Percentiles rank a stretch among this genome's conserved stretches.
These are phyloP conservation scores for Boletus coccyginus DNA, from an alignment of 768 basidiomycete genomes.

Conservation along the genomic window DNA sequence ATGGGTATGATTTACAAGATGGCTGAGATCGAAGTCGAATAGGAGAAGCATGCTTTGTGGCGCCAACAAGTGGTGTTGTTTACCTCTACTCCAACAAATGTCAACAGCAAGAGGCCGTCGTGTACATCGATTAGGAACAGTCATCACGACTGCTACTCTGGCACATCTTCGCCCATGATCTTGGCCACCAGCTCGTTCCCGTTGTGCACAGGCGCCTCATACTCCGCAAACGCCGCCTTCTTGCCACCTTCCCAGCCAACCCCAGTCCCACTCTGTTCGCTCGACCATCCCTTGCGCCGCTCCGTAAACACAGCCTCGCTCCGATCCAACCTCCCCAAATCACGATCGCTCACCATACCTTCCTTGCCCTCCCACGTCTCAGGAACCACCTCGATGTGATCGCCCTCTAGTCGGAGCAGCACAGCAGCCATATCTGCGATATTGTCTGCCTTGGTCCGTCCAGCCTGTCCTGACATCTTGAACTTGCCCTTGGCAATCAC, in stretches of 20 bases:
- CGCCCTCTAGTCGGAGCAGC: slow-evolving; percentile 77
- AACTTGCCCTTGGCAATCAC: slow-evolving; percentile 93
- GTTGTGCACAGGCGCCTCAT: too few species aligned
- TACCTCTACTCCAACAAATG: too few species aligned
- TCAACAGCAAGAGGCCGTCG: too few species aligned
- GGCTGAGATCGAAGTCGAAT: too few species aligned
- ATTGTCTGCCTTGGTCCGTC: slow-evolving; percentile 55
- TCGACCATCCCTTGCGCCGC: slow-evolving; percentile 73
- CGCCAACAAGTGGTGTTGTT: too few species aligned
- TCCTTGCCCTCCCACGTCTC: slow-evolving; percentile 62
- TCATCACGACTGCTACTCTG: too few species aligned
- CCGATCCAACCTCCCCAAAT: slow-evolving; percentile 86
- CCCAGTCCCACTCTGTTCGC: slow-evolving; percentile 31
- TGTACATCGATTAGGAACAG: too few species aligned
- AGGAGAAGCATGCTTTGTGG: too few species aligned
- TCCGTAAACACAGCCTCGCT: slow-evolving; percentile 68
- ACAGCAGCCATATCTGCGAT: slow-evolving; percentile 80
- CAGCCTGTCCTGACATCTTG: slow-evolving; percentile 63
- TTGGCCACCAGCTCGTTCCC: slow-evolving; percentile 69
- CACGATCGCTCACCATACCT: slow-evolving; percentile 78
- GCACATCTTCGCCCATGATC: slow-evolving; percentile 52
- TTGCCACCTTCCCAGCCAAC: too few species aligned
- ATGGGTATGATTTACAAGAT: too few species aligned
- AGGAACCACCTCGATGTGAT: slow-evolving; percentile 85
- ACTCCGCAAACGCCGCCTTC: too few species aligned